Evolutionary conservation across 768 basidiomycete genomes (phyloP).

Genomic region (Hemileccinum impolitum): DNA sequence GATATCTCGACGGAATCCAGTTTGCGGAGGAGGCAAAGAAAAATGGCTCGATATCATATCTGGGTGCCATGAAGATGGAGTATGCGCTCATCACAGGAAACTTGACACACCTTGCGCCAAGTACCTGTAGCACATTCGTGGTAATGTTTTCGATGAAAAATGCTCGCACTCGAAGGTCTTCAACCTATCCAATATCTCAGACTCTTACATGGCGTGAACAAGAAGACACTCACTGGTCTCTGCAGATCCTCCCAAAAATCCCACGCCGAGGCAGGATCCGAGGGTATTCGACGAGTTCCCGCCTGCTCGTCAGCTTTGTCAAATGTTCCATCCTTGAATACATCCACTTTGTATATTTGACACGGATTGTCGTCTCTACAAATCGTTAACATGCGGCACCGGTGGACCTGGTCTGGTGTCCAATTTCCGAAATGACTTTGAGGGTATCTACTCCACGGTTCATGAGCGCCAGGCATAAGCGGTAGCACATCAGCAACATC

Average conservation of each 20-base stretch:
- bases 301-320: constrained; percentile 3
- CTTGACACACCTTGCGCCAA: constrained; percentile 39
- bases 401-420: constrained; percentile 42
- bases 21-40: constrained; percentile 44
- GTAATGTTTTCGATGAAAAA: constrained; percentile 38
- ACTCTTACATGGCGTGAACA: neutral
- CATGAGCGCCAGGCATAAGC: neutral
- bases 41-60: constrained; percentile 42
- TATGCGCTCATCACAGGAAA: neutral
- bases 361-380: constrained; percentile 10
- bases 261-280: constrained; percentile 5
- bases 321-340: constrained; percentile 11
- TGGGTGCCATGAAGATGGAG: constrained; percentile 12
- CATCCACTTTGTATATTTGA: constrained; percentile 20
- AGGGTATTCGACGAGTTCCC: constrained; percentile 8
- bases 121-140: constrained; percentile 32
- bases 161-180: constrained; percentile 27
- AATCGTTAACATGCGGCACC: constrained; percentile 33
- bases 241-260: constrained; percentile 29
- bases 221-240: constrained; percentile 17
- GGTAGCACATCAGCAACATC: constrained; percentile 15
- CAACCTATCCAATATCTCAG: neutral
- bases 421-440: constrained; percentile 54
- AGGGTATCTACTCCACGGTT: constrained; percentile 41
- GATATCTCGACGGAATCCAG: constrained; percentile 42